A percentile compares a stretch with the other conserved stretches of the same genome.
Evolutionary conservation across 495 filamentous ascomycete species (phyloP).

Genomic region (Penicillium alfredii): DNA sequence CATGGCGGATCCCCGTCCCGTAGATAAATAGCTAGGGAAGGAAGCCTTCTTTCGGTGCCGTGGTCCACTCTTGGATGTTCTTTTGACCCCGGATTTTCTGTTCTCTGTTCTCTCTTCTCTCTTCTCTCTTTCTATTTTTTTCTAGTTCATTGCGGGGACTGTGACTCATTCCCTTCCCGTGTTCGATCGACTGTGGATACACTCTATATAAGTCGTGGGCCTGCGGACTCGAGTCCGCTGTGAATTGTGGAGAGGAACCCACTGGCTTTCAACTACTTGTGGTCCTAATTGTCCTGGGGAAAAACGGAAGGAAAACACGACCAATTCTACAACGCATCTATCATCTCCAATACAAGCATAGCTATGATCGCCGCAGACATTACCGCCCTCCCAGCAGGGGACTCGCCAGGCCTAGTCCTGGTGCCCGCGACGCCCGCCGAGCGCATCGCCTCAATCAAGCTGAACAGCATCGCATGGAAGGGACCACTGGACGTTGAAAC

Average conservation of each 20-base stretch:
- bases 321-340: too few species aligned
- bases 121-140: constrained; percentile 35
- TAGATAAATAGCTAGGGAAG: too few species aligned
- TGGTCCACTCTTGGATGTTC: constrained; percentile 9
- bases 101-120: constrained; percentile 31
- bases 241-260: too few species aligned
- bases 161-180: too few species aligned
- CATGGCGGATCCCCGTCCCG: background rate
- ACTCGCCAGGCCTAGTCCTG: constrained; percentile 58
- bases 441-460: constrained; percentile 53
- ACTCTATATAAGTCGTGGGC: too few species aligned
- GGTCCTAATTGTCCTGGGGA: too few species aligned
- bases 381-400: constrained; percentile 47
- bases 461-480: constrained; percentile 70
- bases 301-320: too few species aligned
- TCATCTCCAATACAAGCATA: too few species aligned
- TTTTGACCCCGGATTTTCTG: constrained; percentile 30
- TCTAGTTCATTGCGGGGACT: too few species aligned
- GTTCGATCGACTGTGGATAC: too few species aligned
- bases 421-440: constrained; percentile 63
- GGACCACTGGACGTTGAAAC: constrained; percentile 55
- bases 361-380: constrained; percentile 36
- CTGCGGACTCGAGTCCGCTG: too few species aligned
- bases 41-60: background rate
- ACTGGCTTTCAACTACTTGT: too few species aligned